phyloP scores from a whole-genome alignment of 1,139 yeast species.

The Yamadazyma dushanensis region DNA sequence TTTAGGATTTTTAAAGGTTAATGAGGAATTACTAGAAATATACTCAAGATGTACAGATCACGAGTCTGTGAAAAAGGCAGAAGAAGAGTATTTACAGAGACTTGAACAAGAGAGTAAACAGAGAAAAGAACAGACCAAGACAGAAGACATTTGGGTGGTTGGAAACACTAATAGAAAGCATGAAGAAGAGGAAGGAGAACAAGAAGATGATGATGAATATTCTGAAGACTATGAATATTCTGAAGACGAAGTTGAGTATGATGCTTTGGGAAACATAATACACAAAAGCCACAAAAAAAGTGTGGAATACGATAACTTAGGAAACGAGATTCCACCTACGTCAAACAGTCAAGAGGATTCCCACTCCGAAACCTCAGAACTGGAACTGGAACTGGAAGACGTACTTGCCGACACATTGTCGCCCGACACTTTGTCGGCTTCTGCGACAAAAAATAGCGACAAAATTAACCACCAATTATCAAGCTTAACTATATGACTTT shows the following conservation, averaged over 20 bases:
- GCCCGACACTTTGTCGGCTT: too few species aligned
- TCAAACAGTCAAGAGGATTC: too few species aligned
- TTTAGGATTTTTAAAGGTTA: conserved; percentile 75
- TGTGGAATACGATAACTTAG: conserved; percentile 16
- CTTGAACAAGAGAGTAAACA: conserved; percentile 69
- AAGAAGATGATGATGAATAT: conserved; percentile 15
- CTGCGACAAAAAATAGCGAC: too few species aligned
- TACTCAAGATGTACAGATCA: conserved; percentile 83
- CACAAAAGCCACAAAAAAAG: too few species aligned
- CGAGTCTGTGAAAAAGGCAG: conserved; percentile 70
- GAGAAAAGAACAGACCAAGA: conserved; percentile 53
- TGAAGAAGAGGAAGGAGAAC: conserved; percentile 12
- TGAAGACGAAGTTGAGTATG: conserved; percentile 14
- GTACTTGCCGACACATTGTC: too few species aligned
- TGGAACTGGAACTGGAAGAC: too few species aligned
- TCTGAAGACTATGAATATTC: conserved; percentile 13
- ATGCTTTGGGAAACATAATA: conserved; percentile 17
- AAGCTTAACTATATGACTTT: neutral
- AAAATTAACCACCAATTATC: neutral
- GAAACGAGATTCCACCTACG: too few species aligned
- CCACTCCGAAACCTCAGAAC: conserved; percentile 8
- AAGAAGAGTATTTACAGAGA: conserved; percentile 70
- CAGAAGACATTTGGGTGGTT: conserved; percentile 72
- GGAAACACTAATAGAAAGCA: conserved; percentile 67
- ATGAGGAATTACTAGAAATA: conserved; percentile 70